phyloP scores from a whole-genome alignment of 371 early-diverging fungal species.

The Mortierella polycephala region DNA sequence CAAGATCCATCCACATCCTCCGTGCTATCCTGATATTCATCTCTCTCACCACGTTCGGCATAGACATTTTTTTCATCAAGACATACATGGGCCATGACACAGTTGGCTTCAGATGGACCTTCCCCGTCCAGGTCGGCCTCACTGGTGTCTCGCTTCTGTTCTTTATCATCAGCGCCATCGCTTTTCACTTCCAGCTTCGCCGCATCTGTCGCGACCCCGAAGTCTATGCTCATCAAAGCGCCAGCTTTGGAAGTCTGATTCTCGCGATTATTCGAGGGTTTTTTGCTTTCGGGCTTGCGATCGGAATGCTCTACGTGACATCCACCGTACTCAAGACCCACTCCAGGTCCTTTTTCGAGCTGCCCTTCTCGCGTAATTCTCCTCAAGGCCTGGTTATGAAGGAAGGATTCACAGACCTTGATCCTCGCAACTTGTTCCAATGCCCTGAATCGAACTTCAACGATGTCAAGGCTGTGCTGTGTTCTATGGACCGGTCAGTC shows the following conservation, averaged over 20 bases:
- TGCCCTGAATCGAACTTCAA: not conserved
- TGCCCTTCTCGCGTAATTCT: not conserved
- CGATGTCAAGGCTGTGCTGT: not conserved
- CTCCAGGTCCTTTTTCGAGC: not conserved
- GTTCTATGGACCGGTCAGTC: not conserved
- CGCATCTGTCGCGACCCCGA: too few species aligned
- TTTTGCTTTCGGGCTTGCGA: not conserved
- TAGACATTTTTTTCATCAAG: not conserved
- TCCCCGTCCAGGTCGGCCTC: not conserved
- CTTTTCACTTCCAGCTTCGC: not conserved
- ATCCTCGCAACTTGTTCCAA: not conserved
- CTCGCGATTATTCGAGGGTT: not conserved
- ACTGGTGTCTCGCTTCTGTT: not conserved
- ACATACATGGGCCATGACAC: not conserved
- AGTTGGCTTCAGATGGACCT: not conserved
- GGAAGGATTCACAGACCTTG: not conserved
- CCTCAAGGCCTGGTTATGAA: not conserved
- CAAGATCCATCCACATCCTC: not conserved
- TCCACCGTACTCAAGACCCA: not conserved
- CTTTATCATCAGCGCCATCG: not conserved
- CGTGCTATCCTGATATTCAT: not conserved
- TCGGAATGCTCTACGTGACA: not conserved
- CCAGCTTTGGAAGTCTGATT: not conserved
- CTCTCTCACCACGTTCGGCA: not conserved
- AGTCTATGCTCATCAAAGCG: not conserved